These are phyloP conservation scores for Ogataea ramenticola DNA, from an alignment of 805 yeast species.

Conservation along the genomic window DNA sequence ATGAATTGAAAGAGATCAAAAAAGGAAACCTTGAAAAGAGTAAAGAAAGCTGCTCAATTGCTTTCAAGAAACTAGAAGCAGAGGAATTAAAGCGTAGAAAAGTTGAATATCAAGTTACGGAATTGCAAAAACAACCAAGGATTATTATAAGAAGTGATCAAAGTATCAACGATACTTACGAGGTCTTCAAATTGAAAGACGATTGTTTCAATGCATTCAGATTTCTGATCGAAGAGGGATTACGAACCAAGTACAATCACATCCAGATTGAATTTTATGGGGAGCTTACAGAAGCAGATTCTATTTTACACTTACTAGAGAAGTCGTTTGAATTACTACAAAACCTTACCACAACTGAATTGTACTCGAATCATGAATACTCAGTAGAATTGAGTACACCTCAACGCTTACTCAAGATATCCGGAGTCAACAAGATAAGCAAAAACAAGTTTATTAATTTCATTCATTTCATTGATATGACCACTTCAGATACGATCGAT, in stretches of 20 bases:
- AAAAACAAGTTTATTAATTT: too few relatives aligned
- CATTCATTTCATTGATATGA: too few relatives aligned
- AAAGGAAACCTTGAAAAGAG: slow-evolving; percentile 1
- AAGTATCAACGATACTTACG: neutral
- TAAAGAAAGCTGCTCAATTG: neutral
- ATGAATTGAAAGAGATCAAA: slow-evolving; percentile 6
- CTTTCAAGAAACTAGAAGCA: slow-evolving; percentile 2
- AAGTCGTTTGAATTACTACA: neutral
- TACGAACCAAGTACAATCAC: neutral
- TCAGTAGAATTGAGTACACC: too few relatives aligned
- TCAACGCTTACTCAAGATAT: neutral
- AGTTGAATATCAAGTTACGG: slow-evolving; percentile 16
- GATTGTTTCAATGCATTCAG: neutral
- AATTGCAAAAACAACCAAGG: slow-evolving; percentile 11
- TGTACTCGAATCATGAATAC: neutral
- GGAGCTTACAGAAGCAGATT: neutral
- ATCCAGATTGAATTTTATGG: neutral
- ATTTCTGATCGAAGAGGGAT: neutral
- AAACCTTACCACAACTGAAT: neutral
- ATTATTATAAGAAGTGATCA: neutral
- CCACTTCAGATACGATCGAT: too few relatives aligned
- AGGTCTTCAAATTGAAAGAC: too few relatives aligned
- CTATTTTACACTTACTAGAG: neutral
- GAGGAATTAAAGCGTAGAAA: slow-evolving; percentile 16
- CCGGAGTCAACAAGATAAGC: neutral